Conservation (phyloP, 306 rosid species). For the Mimosa bimucronata region DNA sequence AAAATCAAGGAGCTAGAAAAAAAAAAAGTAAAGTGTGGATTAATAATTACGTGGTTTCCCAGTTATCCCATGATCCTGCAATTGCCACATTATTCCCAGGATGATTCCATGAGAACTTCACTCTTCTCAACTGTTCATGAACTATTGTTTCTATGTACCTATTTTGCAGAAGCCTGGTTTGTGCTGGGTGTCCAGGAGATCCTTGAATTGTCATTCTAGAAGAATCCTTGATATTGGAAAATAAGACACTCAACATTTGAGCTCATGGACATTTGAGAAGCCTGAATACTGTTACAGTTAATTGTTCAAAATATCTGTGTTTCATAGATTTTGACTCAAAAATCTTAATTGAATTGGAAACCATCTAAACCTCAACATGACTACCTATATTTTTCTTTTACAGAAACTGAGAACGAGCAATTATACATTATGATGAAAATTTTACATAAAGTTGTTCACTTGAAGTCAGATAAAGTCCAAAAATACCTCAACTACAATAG, state of each 20-base stretch:
- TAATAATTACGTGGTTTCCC: conserved; percentile 65
- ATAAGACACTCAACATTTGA: background rate
- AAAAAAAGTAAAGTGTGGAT: background rate
- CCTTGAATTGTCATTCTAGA: conserved; percentile 23
- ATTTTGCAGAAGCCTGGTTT: conserved; percentile 26
- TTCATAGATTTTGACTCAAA: conserved; percentile 16
- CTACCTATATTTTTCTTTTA: background rate
- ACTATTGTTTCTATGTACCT: conserved; percentile 40
- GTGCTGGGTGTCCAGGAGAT: background rate
- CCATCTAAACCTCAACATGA: conserved; percentile 1
- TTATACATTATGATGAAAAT: background rate
- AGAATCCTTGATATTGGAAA: conserved; percentile 52
- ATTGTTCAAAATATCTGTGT: background rate
- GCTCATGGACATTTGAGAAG: background rate
- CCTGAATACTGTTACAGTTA: background rate
- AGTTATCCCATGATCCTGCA: conserved; percentile 89
- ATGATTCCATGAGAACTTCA: conserved; percentile 73
- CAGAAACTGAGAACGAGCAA: background rate
- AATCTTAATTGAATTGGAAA: conserved; percentile 6
- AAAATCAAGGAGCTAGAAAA: background rate
- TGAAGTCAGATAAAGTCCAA: background rate
- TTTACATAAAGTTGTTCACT: background rate
- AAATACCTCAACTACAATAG: no score
- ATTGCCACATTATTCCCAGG: conserved; percentile 63
- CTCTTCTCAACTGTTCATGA: conserved; percentile 47